Evolutionary conservation across 2,329 filamentous ascomycete genomes (phyloP).

Genomic region (Pestalotiopsis sp.): DNA sequence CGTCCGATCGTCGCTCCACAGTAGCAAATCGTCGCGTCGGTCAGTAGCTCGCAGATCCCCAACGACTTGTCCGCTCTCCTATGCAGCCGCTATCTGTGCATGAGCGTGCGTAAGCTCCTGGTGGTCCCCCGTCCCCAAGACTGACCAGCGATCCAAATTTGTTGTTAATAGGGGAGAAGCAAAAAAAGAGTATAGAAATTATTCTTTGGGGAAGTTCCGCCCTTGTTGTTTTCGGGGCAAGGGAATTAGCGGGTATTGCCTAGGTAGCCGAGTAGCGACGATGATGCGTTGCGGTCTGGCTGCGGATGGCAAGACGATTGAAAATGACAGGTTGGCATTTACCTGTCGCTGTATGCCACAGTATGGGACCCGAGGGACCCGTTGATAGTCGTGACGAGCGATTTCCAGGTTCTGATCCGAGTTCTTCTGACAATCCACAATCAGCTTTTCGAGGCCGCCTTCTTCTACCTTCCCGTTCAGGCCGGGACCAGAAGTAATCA

Average conservation of each 20-base stretch:
- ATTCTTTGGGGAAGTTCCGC: slow-evolving; percentile 8
- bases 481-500: background rate
- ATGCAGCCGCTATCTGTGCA: background rate
- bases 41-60: slow-evolving; percentile 41
- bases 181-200: background rate
- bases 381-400: background rate
- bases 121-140: background rate
- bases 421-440: background rate
- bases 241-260: background rate
- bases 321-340: background rate
- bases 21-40: background rate
- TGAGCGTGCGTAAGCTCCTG: slow-evolving; percentile 5
- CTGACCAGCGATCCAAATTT: background rate
- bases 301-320: background rate
- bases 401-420: background rate
- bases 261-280: background rate
- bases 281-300: background rate
- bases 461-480: background rate
- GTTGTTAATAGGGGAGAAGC: background rate
- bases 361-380: too few relatives aligned
- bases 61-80: slow-evolving; percentile 41
- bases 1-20: slow-evolving; percentile 15
- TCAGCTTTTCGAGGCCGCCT: background rate
- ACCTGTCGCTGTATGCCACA: too few relatives aligned
- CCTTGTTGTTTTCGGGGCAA: background rate